Percentiles rank a stretch among this genome's conserved stretches.
These are phyloP conservation scores for Thoreauomyces humboldtii DNA, from an alignment of 192 early-diverging fungal species.

Conservation along the genomic window DNA sequence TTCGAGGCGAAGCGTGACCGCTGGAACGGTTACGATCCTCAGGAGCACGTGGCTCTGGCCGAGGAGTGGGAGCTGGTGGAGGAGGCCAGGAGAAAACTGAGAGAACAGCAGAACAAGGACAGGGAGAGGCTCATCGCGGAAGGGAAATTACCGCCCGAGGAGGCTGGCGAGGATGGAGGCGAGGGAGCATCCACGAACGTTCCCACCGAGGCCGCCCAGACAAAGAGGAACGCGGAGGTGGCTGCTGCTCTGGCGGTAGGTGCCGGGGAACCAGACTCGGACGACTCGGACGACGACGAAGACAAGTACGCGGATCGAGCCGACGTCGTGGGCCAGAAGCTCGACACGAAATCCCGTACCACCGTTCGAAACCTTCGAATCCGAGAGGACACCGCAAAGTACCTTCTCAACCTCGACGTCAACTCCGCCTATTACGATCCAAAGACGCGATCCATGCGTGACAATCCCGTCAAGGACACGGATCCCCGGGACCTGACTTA, in stretches of 20 bases:
- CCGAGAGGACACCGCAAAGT: conserved; percentile 99
- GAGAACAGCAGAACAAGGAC: conserved; percentile 59
- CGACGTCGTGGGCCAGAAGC: conserved; percentile 81
- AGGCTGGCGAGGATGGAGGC: conserved; percentile 12
- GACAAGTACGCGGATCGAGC: conserved; percentile 85
- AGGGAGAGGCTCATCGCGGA: conserved; percentile 30
- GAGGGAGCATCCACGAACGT: neutral
- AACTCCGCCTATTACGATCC: conserved; percentile 98
- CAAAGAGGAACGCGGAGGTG: neutral
- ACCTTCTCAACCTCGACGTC: conserved; percentile 91
- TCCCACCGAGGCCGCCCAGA: neutral
- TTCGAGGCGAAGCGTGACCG: conserved; percentile 97
- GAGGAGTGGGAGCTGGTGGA: conserved; percentile 93
- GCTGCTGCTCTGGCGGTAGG: neutral
- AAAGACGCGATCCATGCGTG: conserved; percentile 98
- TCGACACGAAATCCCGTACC: conserved; percentile 85
- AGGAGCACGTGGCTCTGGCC: conserved; percentile 73
- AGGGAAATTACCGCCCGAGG: neutral
- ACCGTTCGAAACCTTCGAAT: conserved; percentile 97
- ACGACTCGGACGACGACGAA: conserved; percentile 82
- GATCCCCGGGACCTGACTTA: conserved; percentile 55
- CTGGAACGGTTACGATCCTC: conserved; percentile 97
- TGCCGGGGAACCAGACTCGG: conserved; percentile 45
- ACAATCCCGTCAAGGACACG: conserved; percentile 80
- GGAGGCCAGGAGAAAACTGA: conserved; percentile 75